phyloP scores from a whole-genome alignment of 1,284 basidiomycete genomes.

The Pseudozyma hubeiensis region DNA sequence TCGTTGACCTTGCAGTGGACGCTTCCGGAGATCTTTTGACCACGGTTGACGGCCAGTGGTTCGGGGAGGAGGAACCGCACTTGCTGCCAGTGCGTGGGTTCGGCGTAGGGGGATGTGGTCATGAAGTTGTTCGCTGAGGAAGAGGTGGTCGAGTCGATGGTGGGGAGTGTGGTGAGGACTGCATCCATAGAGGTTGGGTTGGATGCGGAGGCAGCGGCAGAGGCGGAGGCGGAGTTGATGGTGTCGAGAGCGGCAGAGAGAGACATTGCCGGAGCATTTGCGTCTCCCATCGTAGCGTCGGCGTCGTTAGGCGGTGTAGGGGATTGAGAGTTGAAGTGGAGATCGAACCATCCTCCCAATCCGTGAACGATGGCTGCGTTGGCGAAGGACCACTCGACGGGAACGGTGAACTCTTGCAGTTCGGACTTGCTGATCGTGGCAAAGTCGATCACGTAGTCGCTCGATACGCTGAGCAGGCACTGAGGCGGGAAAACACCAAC shows the following conservation, averaged over 20 bases:
- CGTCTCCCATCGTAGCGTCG: slow-evolving; percentile 30
- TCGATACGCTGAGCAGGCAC: slow-evolving; percentile 53
- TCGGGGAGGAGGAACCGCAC: slow-evolving; percentile 62
- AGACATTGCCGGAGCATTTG: slow-evolving; percentile 12
- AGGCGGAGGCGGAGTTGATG: slow-evolving; percentile 13
- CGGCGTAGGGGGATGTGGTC: slow-evolving; percentile 63
- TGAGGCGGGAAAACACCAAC: slow-evolving; percentile 60
- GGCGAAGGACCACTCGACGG: slow-evolving; percentile 53
- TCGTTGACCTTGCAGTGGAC: slow-evolving; percentile 63
- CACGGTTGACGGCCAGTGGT: slow-evolving; percentile 63
- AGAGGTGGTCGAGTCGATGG: slow-evolving; percentile 19
- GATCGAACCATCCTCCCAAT: slow-evolving; percentile 65
- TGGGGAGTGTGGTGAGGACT: slow-evolving; percentile 26
- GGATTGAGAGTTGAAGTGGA: slow-evolving; percentile 57
- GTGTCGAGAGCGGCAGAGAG: slow-evolving; percentile 16
- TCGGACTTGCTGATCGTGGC: slow-evolving; percentile 49
- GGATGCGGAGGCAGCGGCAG: background rate
- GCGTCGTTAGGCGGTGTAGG: slow-evolving; percentile 3
- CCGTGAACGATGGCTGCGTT: slow-evolving; percentile 59
- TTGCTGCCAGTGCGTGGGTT: slow-evolving; percentile 67
- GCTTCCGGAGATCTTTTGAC: slow-evolving; percentile 57
- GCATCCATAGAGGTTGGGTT: slow-evolving; percentile 11
- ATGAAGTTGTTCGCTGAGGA: slow-evolving; percentile 41
- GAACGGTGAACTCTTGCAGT: slow-evolving; percentile 59
- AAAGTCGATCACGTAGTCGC: slow-evolving; percentile 63